Evolutionary conservation across 192 early-diverging fungal species (phyloP), one percentile per base, ranked within the genome.

Genomic region (Coemansia sp.): DNA sequence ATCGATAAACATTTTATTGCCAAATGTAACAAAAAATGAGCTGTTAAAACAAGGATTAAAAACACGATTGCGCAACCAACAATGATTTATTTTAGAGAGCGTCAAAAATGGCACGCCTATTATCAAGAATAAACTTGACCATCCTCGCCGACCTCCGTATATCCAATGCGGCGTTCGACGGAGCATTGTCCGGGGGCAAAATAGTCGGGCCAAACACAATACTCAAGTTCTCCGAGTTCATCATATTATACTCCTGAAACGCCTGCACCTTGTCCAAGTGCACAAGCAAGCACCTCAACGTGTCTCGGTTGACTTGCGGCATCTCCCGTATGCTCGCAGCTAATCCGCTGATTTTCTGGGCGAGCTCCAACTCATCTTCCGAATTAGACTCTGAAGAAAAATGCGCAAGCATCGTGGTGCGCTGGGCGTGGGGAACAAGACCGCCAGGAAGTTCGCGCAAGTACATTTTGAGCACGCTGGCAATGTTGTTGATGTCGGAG

Each of bases 391-490:
- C 70, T 2, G 54, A 34, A 0, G 69, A 60, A n/a, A 48, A 54
- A 3, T 28, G 21, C 17, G 67, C 62, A 48, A 79, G 59, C 70
- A 79, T 72, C 4, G 51, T 18, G 1, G 47, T 72, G 70, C 48
- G 66, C 51, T 73, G 70, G 11, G 56, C n/a, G 2, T 44, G 24
- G 2, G 94, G 91, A 58, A 99, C 81, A 0, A 97, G 74, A 1
- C 93, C 89, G 42, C 94, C 92, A 5, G 94, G 92, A n/a, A 99
- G 73, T 71, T 97, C 94, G 26, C 97, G 84, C 71, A 99, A 91
- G 84, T 90, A 99, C 51, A 95, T 81, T 70, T 99, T 99, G 3
- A 99, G 73, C 23, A 92, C 87, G 52, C 92, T 86, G 20, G 93
- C 76, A 7, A 96, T 79, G 58, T 86, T 89, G 71, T 94, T 91